Percentiles rank a stretch among this genome's conserved stretches.
phyloP scores from a whole-genome alignment of 2,329 filamentous ascomycete species.

The Fusarium cyanostomum region DNA sequence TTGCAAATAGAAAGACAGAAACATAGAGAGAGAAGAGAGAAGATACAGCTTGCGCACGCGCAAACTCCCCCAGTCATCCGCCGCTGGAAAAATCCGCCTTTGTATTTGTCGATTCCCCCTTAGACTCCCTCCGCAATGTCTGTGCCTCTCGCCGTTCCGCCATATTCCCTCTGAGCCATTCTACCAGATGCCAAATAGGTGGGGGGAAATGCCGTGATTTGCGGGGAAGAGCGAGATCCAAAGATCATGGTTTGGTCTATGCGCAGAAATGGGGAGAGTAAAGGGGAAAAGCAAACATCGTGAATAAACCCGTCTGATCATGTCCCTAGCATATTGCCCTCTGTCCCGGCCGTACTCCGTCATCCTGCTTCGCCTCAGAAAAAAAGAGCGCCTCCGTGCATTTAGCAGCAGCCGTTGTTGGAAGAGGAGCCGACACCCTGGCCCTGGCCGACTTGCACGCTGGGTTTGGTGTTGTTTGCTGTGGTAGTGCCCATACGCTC shows the following conservation, averaged over 20 bases:
- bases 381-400: conserved; percentile 30
- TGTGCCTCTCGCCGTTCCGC: conserved; percentile 2
- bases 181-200: conserved; percentile 34
- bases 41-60: conserved; percentile 38
- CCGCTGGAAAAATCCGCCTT: conserved; percentile 31
- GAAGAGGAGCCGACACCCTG: conserved; percentile 91
- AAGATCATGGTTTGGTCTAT: conserved; percentile 51
- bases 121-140: conserved; percentile 24
- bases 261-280: conserved; percentile 44
- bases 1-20: background rate
- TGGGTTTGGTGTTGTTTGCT: conserved; percentile 97
- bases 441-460: conserved; percentile 93
- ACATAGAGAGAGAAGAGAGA: conserved; percentile 22
- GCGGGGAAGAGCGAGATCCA: conserved; percentile 44
- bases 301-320: conserved; percentile 46
- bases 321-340: conserved; percentile 43
- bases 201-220: conserved; percentile 24
- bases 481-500: conserved; percentile 98
- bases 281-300: conserved; percentile 41
- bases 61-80: conserved; percentile 25
- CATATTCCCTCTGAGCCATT: conserved; percentile 16
- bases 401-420: conserved; percentile 90
- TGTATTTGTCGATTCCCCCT: conserved; percentile 15
- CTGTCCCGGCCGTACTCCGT: conserved; percentile 40
- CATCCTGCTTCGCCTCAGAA: conserved; percentile 42